phyloP scores from a whole-genome alignment of 495 filamentous ascomycete genomes.

The Talaromyces proteolyticus region DNA sequence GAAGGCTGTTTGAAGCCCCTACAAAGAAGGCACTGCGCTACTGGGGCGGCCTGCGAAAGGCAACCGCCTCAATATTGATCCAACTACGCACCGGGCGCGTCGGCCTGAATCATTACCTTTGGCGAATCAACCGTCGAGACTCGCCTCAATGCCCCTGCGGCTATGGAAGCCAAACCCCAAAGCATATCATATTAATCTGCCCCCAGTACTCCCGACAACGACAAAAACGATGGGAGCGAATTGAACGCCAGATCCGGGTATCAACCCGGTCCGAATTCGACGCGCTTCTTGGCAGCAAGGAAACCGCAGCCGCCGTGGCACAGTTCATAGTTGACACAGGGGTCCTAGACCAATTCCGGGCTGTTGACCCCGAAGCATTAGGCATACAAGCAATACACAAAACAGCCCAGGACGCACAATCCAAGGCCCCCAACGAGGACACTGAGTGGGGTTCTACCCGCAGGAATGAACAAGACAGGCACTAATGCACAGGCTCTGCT shows the following conservation, averaged over 20 bases:
- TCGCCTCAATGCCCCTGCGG: conserved; percentile 19
- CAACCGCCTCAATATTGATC: conserved; percentile 22
- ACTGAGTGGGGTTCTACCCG: too few species aligned
- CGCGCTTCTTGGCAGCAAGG: conserved; percentile 21
- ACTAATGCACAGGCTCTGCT: too few species aligned
- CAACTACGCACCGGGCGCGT: conserved; percentile 27
- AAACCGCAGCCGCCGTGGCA: conserved; percentile 22
- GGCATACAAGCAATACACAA: too few species aligned
- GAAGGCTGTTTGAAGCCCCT: conserved; percentile 5
- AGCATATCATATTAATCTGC: conserved; percentile 25
- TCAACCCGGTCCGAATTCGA: conserved; percentile 20
- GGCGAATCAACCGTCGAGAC: conserved; percentile 21
- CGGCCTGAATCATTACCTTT: conserved; percentile 22
- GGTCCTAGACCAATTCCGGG: conserved; percentile 20
- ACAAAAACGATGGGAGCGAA: conserved; percentile 1
- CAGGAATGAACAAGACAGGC: too few species aligned
- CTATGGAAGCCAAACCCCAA: conserved; percentile 17
- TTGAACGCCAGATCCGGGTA: too few species aligned
- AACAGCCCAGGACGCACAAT: too few species aligned
- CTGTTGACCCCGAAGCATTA: not conserved
- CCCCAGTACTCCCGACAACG: not conserved
- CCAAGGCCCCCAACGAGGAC: too few species aligned
- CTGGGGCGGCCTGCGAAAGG: conserved; percentile 10
- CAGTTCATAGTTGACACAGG: conserved; percentile 20
- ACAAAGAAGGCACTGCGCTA: conserved; percentile 6